These are phyloP conservation scores for Pugionium cornutum DNA, from an alignment of 345 rosid species.

Conservation along the genomic window DNA sequence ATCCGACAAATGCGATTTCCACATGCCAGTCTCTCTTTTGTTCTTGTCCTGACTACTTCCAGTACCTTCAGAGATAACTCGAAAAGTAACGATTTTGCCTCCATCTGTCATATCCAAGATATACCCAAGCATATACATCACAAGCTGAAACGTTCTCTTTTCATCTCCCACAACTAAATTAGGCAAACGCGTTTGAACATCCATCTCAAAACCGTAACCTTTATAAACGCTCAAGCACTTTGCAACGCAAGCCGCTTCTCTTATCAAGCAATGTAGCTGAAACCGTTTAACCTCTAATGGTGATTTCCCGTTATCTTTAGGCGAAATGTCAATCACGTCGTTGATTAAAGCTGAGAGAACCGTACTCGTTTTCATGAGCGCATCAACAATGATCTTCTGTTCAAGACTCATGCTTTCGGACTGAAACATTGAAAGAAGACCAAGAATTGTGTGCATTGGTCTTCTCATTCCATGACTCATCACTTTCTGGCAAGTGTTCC, in stretches of 20 bases:
- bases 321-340: constrained; percentile 77
- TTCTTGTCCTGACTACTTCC: constrained; percentile 52
- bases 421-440: constrained; percentile 80
- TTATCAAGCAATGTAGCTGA: constrained; percentile 69
- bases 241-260: constrained; percentile 83
- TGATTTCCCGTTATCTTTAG: constrained; percentile 69
- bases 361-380: constrained; percentile 65
- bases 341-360: constrained; percentile 79
- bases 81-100: constrained; percentile 57
- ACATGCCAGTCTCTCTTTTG: constrained; percentile 50
- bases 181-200: constrained; percentile 69
- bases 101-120: constrained; percentile 62
- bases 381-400: constrained; percentile 66
- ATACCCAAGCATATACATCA: constrained; percentile 87
- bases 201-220: constrained; percentile 67
- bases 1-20: constrained; percentile 53
- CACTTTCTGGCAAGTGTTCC: constrained; percentile 90
- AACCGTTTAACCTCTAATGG: constrained; percentile 65
- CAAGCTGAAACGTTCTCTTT: constrained; percentile 83
- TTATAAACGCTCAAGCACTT: constrained; percentile 76
- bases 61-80: constrained; percentile 52
- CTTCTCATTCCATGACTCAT: constrained; percentile 96
- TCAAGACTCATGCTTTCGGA: constrained; percentile 56
- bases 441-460: constrained; percentile 92
- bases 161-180: constrained; percentile 83